Evolutionary conservation across 495 filamentous ascomycete species (phyloP).

Genomic region (Sabuloglossum arenarium): DNA sequence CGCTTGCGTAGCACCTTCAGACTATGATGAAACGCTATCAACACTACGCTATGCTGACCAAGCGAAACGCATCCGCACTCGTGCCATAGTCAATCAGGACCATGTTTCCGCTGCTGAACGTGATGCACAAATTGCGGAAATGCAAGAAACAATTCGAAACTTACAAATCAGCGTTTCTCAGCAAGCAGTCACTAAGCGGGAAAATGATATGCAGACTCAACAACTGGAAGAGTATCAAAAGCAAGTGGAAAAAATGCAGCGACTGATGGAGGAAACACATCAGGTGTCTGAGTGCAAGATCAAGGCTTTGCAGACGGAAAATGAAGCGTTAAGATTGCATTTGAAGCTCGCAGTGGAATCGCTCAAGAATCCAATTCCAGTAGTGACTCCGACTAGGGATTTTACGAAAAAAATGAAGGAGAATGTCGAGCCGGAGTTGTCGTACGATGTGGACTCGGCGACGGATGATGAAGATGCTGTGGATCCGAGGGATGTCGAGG

Average conservation of each 20-base stretch:
- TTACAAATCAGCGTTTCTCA: slow-evolving; percentile 57
- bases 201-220: slow-evolving; percentile 33
- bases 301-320: slow-evolving; percentile 62
- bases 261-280: slow-evolving; percentile 78
- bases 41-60: slow-evolving; percentile 95
- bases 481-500: slow-evolving; percentile 21
- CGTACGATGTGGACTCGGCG: slow-evolving; percentile 5
- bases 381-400: slow-evolving; percentile 16
- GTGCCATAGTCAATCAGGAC: slow-evolving; percentile 89
- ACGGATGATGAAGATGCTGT: slow-evolving; percentile 21
- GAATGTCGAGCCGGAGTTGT: slow-evolving; percentile 8
- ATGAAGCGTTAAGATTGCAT: slow-evolving; percentile 70
- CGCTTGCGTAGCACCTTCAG: slow-evolving; percentile 80
- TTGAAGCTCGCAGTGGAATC: slow-evolving; percentile 70
- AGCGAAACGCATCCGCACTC: slow-evolving; percentile 92
- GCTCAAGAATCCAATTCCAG: slow-evolving; percentile 69
- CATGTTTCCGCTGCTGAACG: slow-evolving; percentile 68
- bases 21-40: slow-evolving; percentile 93
- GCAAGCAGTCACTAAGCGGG: slow-evolving; percentile 27
- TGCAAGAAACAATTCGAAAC: slow-evolving; percentile 77
- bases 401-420: slow-evolving; percentile 14
- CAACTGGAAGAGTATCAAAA: slow-evolving; percentile 83
- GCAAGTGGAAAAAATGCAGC: slow-evolving; percentile 65
- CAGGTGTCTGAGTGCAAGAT: slow-evolving; percentile 86
- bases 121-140: slow-evolving; percentile 78